Percentiles rank a stretch among this genome's conserved stretches.
Conservation (phyloP, 176 grass and related monocot genomes). For the Lolium multiflorum region DNA sequence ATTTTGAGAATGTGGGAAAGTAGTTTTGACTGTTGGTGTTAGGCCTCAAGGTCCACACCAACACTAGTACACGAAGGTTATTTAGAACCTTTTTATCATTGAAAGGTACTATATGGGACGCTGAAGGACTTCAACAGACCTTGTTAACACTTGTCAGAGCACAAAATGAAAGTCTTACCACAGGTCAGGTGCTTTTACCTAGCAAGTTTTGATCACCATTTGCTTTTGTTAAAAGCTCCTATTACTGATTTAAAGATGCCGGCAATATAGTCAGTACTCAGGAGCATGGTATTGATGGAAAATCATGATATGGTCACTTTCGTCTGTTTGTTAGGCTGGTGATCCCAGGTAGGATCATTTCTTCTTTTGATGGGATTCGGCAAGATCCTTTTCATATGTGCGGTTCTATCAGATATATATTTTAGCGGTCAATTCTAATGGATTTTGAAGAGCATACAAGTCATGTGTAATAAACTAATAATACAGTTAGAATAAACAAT, state of each 20-base stretch:
- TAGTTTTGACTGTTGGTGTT: conserved; percentile 41
- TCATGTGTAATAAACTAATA: background rate
- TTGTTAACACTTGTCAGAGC: conserved; percentile 40
- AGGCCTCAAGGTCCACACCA: conserved; percentile 31
- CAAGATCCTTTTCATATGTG: background rate
- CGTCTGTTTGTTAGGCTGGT: conserved; percentile 1
- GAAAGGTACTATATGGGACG: conserved; percentile 26
- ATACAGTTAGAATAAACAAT: background rate
- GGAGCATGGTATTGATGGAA: conserved; percentile 56
- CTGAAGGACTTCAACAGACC: conserved; percentile 38
- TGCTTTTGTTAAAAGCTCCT: conserved; percentile 51
- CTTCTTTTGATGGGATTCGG: conserved; percentile 15
- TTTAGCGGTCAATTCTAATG: too few species aligned
- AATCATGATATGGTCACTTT: conserved; percentile 55
- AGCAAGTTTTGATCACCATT: conserved; percentile 35
- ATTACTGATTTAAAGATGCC: conserved; percentile 58
- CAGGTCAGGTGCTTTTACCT: conserved; percentile 40
- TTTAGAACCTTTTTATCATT: conserved; percentile 42
- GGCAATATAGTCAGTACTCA: conserved; percentile 57
- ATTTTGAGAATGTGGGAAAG: conserved; percentile 56
- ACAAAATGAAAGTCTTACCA: conserved; percentile 46
- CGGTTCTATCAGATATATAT: background rate
- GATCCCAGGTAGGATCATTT: conserved; percentile 24
- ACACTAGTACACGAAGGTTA: background rate
- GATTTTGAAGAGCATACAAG: background rate